These are phyloP conservation scores for Russula lepida DNA, from an alignment of 768 basidiomycete species.

Conservation along the genomic window DNA sequence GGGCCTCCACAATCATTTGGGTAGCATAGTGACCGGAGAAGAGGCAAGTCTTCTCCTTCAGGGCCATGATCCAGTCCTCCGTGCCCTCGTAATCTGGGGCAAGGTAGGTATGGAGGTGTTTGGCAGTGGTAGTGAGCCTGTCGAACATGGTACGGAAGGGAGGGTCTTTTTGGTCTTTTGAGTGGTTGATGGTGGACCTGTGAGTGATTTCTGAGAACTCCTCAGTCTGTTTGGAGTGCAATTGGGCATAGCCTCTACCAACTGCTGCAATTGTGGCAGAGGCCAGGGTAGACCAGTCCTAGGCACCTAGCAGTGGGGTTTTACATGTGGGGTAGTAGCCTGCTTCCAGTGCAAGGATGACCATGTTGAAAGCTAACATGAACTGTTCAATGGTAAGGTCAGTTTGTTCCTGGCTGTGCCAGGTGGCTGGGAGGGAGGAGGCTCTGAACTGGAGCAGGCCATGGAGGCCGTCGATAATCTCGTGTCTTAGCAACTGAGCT, in stretches of 20 bases:
- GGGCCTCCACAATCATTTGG: neutral
- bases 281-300: neutral
- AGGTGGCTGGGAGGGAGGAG: neutral
- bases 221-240: neutral
- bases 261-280: neutral
- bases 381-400: neutral
- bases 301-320: neutral
- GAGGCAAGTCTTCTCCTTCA: neutral
- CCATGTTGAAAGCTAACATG: neutral
- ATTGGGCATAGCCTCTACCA: neutral
- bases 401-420: neutral
- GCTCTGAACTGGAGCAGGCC: neutral
- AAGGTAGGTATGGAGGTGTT: neutral
- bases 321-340: neutral
- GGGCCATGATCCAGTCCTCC: neutral
- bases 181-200: neutral
- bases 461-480: neutral
- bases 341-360: neutral
- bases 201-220: neutral
- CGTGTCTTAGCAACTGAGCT: neutral
- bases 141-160: neutral
- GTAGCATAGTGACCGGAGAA: neutral
- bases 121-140: neutral
- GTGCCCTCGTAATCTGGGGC: neutral
- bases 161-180: neutral